Conservation (phyloP, 202 grass and related monocot genomes). For the Schoenoplectus tabernaemontani region DNA sequence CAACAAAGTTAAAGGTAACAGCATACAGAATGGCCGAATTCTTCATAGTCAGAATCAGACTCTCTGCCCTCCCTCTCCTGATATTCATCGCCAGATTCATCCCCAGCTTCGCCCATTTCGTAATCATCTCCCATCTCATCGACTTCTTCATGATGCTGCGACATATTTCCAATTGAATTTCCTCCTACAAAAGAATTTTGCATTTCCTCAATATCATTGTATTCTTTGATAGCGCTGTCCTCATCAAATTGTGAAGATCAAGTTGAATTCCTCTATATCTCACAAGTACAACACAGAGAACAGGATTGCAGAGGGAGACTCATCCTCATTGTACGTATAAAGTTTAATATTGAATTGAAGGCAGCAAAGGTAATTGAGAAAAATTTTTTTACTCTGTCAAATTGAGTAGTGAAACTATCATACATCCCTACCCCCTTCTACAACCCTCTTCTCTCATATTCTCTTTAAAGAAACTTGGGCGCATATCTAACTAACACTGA, state of each 20-base stretch:
- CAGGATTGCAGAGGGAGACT: not conserved
- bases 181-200: conserved; percentile 1
- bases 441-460: not conserved
- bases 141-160: conserved; percentile 42
- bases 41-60: conserved; percentile 67
- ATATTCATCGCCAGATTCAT: conserved; percentile 56
- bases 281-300: not conserved
- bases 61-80: conserved; percentile 46
- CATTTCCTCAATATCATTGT: not conserved
- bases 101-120: conserved; percentile 53
- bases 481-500: not conserved
- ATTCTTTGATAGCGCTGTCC: not conserved
- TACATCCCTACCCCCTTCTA: not conserved
- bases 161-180: conserved; percentile 35
- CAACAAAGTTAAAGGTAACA: not conserved
- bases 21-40: conserved; percentile 49
- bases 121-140: conserved; percentile 84
- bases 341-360: too few species aligned
- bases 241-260: not conserved
- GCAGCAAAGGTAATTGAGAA: too few species aligned
- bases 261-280: not conserved
- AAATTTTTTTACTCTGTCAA: not conserved
- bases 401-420: not conserved
- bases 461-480: not conserved
- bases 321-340: not conserved